phyloP scores from a whole-genome alignment of 2,329 filamentous ascomycete genomes.

The Aschersonia sp. region DNA sequence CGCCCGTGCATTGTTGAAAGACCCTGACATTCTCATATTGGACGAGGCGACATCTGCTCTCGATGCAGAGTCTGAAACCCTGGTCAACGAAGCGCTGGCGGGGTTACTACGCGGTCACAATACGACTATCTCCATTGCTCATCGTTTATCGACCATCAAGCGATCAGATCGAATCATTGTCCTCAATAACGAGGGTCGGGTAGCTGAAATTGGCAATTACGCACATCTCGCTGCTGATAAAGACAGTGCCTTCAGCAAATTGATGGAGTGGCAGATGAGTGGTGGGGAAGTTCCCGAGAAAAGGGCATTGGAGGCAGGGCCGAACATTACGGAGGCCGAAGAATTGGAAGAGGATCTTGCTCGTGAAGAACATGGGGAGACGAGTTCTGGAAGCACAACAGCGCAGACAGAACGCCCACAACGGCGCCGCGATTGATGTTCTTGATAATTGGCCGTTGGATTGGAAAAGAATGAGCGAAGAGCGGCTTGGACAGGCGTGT shows the following conservation, averaged over 20 bases:
- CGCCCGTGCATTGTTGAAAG: constrained; percentile 82
- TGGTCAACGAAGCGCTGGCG: constrained; percentile 82
- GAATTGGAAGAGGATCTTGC: constrained; percentile 31
- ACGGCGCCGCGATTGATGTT: not conserved
- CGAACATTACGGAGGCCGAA: constrained; percentile 34
- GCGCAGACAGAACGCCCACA: not conserved
- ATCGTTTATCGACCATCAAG: constrained; percentile 92
- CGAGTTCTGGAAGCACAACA: not conserved
- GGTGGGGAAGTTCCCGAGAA: constrained; percentile 52
- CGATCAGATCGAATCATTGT: constrained; percentile 90
- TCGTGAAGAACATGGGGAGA: constrained; percentile 12
- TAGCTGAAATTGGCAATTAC: constrained; percentile 85
- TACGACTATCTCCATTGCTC: constrained; percentile 95
- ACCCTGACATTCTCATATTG: constrained; percentile 91
- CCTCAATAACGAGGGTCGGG: constrained; percentile 69
- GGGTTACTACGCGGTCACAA: constrained; percentile 73
- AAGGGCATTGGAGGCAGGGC: constrained; percentile 15
- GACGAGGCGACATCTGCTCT: constrained; percentile 94
- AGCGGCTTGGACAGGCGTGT: too few species aligned
- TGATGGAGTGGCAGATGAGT: constrained; percentile 99
- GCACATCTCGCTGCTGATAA: constrained; percentile 56
- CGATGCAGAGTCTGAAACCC: constrained; percentile 90
- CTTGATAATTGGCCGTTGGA: too few species aligned
- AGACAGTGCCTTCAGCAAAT: constrained; percentile 74
- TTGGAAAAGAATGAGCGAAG: too few species aligned